A percentile compares a stretch with the other conserved stretches of the same genome.
phyloP scores from a whole-genome alignment of 306 rosid genomes.

The cucumber (Cucumis sativus) region Cucumber_9930_V3 NC_026657.2:10888001-10888500 shows the following conservation, averaged over 20 bases:
- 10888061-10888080: background rate
- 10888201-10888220: background rate
- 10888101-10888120: background rate
- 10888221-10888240: background rate
- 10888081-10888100: background rate
- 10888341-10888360: conserved; percentile 78
- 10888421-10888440: conserved; percentile 79
- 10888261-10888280: background rate
- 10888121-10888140: background rate
- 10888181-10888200: background rate
- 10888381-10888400: conserved; percentile 71
- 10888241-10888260: background rate
- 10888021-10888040: background rate
- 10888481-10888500: conserved; percentile 80
- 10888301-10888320: conserved; percentile 77
- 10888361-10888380: conserved; percentile 60
- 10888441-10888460: conserved; percentile 58
- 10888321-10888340: conserved; percentile 77
- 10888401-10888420: conserved; percentile 95
- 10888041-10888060: background rate
- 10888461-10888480: conserved; percentile 65
- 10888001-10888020: background rate
- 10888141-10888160: background rate
- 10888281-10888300: conserved; percentile 44
- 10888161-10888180: background rate